Base-by-base conservation (phyloP, 345 rosid genomes). In the Hypericum androsaemum region DNA sequence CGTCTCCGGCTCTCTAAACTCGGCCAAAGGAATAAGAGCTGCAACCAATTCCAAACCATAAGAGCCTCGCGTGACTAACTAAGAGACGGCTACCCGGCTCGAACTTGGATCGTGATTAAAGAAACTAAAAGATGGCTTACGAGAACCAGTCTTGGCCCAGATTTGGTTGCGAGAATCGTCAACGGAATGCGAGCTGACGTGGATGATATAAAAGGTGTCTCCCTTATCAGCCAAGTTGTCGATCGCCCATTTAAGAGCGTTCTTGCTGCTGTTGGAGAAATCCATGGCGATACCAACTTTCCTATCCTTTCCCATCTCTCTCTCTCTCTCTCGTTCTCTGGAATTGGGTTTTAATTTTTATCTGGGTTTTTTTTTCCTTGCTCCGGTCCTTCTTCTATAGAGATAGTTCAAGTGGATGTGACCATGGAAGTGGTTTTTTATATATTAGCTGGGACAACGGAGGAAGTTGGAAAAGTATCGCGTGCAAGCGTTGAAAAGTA, bases 161-260 rank as follows among this genome's bases (percentile, higher is more conserved):
- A 64, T 62, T 37, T 56, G 48, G 43, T 64, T 17, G 47, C 47
- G 57, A 39, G 53, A 45, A 47, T 64, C 62, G 9, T 45, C 47
- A 17, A 61, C 58, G 22, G 43, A 32, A 6, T 55, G 12, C 12
- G 68, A 50, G 17, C 45, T 57, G 41, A 64, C 58, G 12, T 64
- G 68, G 62, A 64, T 52, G 39, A 52, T 17, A 53, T 37, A 51
- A 8, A 52, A 45, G 14, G 68, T 44, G 52, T 64, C 68, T 13
- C 62, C 62, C 6, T 45, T 39, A 12, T 48, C 62, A 37, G 57
- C 7, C 40, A 64, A 48, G 50, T 64, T 57, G 7, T 7, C 43
- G 7, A 39, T 38, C 4, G 68, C 68, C 68, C 68, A 64, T 44
- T 43, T 51, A 14, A 64, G 68, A 17, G 63, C 68, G 45, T 50